Evolutionary conservation across 352 stramenopile species (phyloP), one percentile per base, ranked within the genome.

Genomic region (Globisporangium emineosum): DNA sequence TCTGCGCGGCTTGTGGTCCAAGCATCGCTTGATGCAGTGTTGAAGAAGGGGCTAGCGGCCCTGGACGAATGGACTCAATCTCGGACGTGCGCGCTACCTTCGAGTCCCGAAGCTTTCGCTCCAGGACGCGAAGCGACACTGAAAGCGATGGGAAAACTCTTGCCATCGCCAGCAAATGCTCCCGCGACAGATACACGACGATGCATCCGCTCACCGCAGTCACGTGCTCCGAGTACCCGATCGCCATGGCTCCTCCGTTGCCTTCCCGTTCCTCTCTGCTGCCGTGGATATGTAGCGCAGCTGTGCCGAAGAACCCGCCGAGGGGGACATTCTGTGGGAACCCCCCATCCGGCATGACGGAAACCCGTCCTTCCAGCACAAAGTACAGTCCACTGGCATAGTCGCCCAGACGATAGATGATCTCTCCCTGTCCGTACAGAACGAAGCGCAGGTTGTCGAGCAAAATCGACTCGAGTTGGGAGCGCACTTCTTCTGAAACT

Each of bases 371-470:
- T 60, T 87, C 78, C 6, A 87, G 58, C 15, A 87, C 60, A 55
- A 87, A 87, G 40, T 82, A 87, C 0, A 87, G 32, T 2, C 78
- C 78, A 19, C 66, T 55, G 0, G 76, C 73, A 53, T 87, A 83
- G 53, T 86, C 78, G 1, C 78, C 78, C 0, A 70, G 62, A 1
- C 76, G 73, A 33, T 89, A 89, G 57, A 89, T 84, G 21, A 87
- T 76, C 57, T 89, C 79, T 1, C 73, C 71, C 43, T 89, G 79
- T 1, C 79, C 79, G 47, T 84, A 89, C 2, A 89, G 67, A 25
- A 83, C 57, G 57, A 89, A 88, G n/a, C 75, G 75, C 9, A 82
- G 51, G 35, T 85, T 88, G 52, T 86, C 75, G 6, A 88, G 57
- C 21, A 87, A 71, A 40, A 86, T 70, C 0, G 67, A 71, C 45